These are phyloP conservation scores for Diplodia seriata DNA, from an alignment of 2,329 filamentous ascomycete genomes.

Conservation along the genomic window DNA sequence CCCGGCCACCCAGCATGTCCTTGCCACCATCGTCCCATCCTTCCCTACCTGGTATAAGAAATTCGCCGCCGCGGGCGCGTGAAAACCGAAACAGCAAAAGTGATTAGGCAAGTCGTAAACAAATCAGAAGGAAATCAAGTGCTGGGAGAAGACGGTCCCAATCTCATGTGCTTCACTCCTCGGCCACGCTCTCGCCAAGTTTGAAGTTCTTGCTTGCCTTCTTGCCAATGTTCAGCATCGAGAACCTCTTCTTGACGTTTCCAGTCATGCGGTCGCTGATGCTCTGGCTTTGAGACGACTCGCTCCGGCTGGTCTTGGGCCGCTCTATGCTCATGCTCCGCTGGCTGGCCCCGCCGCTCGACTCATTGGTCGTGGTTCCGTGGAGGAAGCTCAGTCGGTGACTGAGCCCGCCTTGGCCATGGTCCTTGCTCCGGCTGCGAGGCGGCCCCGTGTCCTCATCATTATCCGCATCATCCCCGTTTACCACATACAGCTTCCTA, in stretches of 20 bases:
- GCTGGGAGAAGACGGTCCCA: not conserved
- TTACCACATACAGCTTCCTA: slow-evolving; percentile 7
- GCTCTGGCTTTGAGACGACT: slow-evolving; percentile 49
- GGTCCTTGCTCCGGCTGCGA: slow-evolving; percentile 45
- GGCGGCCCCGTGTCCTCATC: slow-evolving; percentile 29
- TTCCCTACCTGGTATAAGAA: slow-evolving; percentile 17
- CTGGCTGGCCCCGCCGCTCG: slow-evolving; percentile 30
- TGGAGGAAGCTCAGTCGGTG: slow-evolving; percentile 42
- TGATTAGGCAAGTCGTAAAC: slow-evolving; percentile 26
- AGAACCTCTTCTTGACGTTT: slow-evolving; percentile 79
- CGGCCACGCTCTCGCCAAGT: slow-evolving; percentile 34
- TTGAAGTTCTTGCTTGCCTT: slow-evolving; percentile 64
- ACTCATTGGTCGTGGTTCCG: slow-evolving; percentile 34
- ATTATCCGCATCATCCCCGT: not conserved
- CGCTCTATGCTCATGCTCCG: slow-evolving; percentile 36
- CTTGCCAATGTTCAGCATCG: slow-evolving; percentile 76
- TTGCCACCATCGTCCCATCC: slow-evolving; percentile 3
- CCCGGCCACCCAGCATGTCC: slow-evolving; percentile 1
- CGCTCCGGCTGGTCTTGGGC: slow-evolving; percentile 36
- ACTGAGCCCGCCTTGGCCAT: slow-evolving; percentile 8
- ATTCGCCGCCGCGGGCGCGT: slow-evolving; percentile 19
- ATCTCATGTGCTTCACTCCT: slow-evolving; percentile 32
- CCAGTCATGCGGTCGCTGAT: slow-evolving; percentile 49
- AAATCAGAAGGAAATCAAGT: slow-evolving; percentile 18
- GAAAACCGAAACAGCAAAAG: slow-evolving; percentile 14